Base-by-base conservation (phyloP, 78 protist genomes). In the Dictyostelium purpureum region DNA sequence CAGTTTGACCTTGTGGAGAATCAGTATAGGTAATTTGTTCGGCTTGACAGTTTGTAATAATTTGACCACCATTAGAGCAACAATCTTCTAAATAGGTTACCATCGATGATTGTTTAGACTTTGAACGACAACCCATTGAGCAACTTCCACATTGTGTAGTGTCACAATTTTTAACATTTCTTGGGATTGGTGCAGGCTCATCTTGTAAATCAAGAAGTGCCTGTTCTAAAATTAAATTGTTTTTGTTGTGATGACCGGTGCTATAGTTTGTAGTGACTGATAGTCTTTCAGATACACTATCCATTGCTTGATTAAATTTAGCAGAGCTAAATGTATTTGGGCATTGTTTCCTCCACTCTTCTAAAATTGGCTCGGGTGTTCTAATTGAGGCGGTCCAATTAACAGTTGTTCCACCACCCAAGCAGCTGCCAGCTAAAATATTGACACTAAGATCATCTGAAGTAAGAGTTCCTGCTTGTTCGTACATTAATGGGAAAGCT, bases 321-420 rank as follows among this genome's bases (percentile, higher is more conserved):
- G 5, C 12, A 4, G 59, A 35, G 4, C 45, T 73, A 66, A 67
- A 81, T 0, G 76, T 59, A 40, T 69, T 65, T 37, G 85, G 87
- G 47, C 90, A 76, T 2, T 56, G 52, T 28, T 76, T 74, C 38
- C 87, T 33, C 94, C 88, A 89, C 16, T 78, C 87, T 11, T 89
- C 71, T 1, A 73, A 5, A 1, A 89, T 51, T 33, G 4, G 38
- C 0, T 76, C 94, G 0, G 94, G 94, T 51, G 94, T 76, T 26
- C 35, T 69, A 26, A 89, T 74, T 0, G 94, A 89, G 1, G 94
- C 94, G 0, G 88, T 66, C 94, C 94, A 89, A 57, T 89, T 89
- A 2, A 89, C 88, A 6, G 75, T 59, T 21, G 88, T 89, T 19
- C 94, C 94, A 74, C 94, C 94, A 49, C 94, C 94, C 11, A 89